Conservation (phyloP, 164 flowering plant genomes). For the Warburgia ugandensis region DNA sequence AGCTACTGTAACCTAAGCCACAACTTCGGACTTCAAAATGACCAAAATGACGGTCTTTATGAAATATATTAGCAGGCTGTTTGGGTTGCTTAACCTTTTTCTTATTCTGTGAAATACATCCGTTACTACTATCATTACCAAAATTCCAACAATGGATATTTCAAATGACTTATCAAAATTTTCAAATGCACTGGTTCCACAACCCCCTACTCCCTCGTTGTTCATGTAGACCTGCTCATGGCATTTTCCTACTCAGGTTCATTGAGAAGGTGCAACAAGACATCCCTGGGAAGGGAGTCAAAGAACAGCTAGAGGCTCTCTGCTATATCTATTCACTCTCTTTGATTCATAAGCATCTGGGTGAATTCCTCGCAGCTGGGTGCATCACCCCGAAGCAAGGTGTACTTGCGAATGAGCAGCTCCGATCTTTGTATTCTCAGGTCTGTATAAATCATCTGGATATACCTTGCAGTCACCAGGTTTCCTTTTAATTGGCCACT, state of each 20-base stretch:
- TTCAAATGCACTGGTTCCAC: too few species aligned
- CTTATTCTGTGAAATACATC: too few species aligned
- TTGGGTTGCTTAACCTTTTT: too few species aligned
- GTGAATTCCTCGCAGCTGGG: conserved; percentile 82
- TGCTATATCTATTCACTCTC: conserved; percentile 64
- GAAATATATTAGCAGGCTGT: too few species aligned
- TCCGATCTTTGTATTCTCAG: conserved; percentile 69
- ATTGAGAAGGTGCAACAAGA: conserved; percentile 73
- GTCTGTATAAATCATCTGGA: too few species aligned
- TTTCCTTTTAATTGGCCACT: neutral
- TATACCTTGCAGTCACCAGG: neutral
- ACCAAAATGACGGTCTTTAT: too few species aligned
- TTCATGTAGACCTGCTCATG: neutral
- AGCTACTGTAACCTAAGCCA: too few species aligned
- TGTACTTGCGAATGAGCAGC: conserved; percentile 75
- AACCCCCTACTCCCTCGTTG: too few species aligned
- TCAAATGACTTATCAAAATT: too few species aligned
- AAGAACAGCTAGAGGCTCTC: conserved; percentile 48
- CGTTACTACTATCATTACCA: too few species aligned
- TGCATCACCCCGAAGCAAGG: conserved; percentile 77
- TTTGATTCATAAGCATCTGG: conserved; percentile 65
- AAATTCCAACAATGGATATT: too few species aligned
- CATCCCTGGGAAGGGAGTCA: conserved; percentile 84
- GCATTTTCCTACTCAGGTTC: conserved; percentile 39
- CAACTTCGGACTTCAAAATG: too few species aligned